Percentiles rank a stretch among this genome's conserved stretches.
phyloP scores from a whole-genome alignment of 306 rosid genomes.

The Dalbergia cochinchinensis region DNA sequence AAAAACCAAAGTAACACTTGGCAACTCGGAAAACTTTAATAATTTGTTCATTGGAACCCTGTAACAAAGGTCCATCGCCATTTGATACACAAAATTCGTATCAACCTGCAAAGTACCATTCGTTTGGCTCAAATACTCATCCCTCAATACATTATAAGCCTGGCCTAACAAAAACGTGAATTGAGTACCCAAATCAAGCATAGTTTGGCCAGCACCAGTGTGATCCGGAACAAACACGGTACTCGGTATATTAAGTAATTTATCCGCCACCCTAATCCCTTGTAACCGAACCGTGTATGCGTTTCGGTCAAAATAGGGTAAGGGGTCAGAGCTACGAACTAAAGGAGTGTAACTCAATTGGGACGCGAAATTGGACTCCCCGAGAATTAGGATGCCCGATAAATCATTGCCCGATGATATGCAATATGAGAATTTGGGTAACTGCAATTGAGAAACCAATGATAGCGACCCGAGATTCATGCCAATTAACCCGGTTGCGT shows the following conservation, averaged over 20 bases:
- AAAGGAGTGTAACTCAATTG: slow-evolving; percentile 74
- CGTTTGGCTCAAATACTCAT: slow-evolving; percentile 69
- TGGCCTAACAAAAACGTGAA: slow-evolving; percentile 84
- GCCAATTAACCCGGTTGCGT: slow-evolving; percentile 82
- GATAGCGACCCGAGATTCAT: slow-evolving; percentile 90
- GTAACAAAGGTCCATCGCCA: slow-evolving; percentile 81
- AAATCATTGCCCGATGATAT: slow-evolving; percentile 67
- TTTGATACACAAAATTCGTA: slow-evolving; percentile 69
- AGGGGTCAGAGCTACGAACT: slow-evolving; percentile 65
- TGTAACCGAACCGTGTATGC: slow-evolving; percentile 71
- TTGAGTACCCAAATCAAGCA: slow-evolving; percentile 91
- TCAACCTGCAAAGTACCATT: slow-evolving; percentile 50
- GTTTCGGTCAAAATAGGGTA: slow-evolving; percentile 79
- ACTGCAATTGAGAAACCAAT: slow-evolving; percentile 66
- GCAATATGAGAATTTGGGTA: slow-evolving; percentile 88
- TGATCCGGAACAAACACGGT: slow-evolving; percentile 69
- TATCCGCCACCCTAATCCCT: slow-evolving; percentile 68
- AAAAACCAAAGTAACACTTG: slow-evolving; percentile 70
- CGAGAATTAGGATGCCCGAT: slow-evolving; percentile 74
- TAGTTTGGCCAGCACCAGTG: slow-evolving; percentile 91
- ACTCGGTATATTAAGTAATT: slow-evolving; percentile 54
- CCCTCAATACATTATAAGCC: slow-evolving; percentile 59
- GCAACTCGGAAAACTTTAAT: slow-evolving; percentile 51
- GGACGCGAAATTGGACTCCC: slow-evolving; percentile 66
- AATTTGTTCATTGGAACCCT: slow-evolving; percentile 52